These are phyloP conservation scores for Amaranthus hypochondriacus DNA, from an alignment of 148 eudicot species.

Conservation along the genomic window DNA sequence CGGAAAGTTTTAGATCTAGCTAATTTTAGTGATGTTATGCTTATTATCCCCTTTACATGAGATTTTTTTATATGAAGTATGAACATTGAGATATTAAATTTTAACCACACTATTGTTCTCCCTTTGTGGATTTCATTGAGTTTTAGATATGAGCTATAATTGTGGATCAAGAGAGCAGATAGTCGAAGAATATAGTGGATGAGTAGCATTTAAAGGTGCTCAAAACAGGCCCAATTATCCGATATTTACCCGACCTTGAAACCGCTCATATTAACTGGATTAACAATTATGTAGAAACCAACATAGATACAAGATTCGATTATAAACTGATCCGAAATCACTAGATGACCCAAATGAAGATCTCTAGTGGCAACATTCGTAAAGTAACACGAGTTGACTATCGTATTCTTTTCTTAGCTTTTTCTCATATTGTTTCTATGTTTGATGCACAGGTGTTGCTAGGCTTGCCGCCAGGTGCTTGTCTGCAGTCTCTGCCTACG, in stretches of 20 bases:
- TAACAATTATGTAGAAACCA: too few species aligned
- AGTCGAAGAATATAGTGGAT: too few species aligned
- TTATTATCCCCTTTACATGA: background rate
- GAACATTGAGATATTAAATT: background rate
- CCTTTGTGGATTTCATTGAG: background rate
- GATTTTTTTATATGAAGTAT: background rate
- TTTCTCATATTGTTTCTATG: background rate
- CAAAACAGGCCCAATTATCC: too few species aligned
- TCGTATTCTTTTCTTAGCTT: background rate
- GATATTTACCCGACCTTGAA: too few species aligned
- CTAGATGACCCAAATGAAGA: too few species aligned
- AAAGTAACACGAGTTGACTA: background rate
- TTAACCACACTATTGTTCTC: background rate
- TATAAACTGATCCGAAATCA: too few species aligned
- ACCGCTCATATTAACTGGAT: too few species aligned
- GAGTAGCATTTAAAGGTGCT: background rate
- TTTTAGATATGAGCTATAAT: background rate
- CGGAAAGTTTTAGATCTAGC: background rate
- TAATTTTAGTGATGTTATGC: background rate
- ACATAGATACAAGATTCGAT: too few species aligned
- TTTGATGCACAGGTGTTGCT: constrained; percentile 58
- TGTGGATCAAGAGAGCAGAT: background rate
- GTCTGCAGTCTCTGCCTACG: constrained; percentile 91
- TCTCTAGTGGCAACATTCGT: background rate
- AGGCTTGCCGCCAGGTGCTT: constrained; percentile 93